Evolutionary conservation across 2,329 filamentous ascomycete genomes (phyloP).

Genomic region (Colletotrichum lindemuthianum): DNA sequence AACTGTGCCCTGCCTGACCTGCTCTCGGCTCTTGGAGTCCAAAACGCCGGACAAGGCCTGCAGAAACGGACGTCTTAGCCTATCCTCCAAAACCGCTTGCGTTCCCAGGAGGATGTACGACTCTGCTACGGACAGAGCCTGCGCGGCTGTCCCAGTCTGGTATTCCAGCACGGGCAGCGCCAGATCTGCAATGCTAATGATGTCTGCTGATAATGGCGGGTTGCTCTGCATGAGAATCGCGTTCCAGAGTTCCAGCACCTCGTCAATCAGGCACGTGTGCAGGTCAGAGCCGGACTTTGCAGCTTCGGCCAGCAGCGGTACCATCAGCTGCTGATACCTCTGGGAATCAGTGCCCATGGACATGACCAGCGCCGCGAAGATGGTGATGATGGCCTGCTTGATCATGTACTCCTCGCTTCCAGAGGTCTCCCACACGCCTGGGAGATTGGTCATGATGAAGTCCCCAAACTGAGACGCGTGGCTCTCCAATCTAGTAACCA

Average conservation of each 20-base stretch:
- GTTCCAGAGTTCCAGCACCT: conserved; percentile 90
- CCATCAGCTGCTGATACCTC: conserved; percentile 80
- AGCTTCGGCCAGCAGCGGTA: conserved; percentile 84
- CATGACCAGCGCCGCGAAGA: conserved; percentile 85
- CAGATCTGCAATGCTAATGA: conserved; percentile 71
- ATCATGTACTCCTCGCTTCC: conserved; percentile 86
- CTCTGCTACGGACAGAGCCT: conserved; percentile 72
- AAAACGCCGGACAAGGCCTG: conserved; percentile 61
- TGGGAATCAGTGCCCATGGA: conserved; percentile 83
- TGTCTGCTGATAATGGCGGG: conserved; percentile 67
- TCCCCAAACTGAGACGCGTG: conserved; percentile 77
- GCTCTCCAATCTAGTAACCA: conserved; percentile 84
- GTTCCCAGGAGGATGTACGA: conserved; percentile 78
- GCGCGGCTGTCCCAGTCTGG: conserved; percentile 70
- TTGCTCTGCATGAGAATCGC: conserved; percentile 75
- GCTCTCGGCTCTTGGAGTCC: conserved; percentile 65
- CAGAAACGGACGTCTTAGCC: conserved; percentile 60
- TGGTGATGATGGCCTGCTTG: conserved; percentile 90
- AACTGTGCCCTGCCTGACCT: conserved; percentile 65
- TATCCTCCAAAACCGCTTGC: conserved; percentile 69
- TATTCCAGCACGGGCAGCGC: conserved; percentile 74
- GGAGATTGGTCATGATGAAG: conserved; percentile 82
- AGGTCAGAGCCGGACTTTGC: conserved; percentile 80
- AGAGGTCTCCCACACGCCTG: conserved; percentile 84
- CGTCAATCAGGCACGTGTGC: conserved; percentile 86